Evolutionary conservation across 2,329 filamentous ascomycete species (phyloP).

Genomic region (Beauveria australis): DNA sequence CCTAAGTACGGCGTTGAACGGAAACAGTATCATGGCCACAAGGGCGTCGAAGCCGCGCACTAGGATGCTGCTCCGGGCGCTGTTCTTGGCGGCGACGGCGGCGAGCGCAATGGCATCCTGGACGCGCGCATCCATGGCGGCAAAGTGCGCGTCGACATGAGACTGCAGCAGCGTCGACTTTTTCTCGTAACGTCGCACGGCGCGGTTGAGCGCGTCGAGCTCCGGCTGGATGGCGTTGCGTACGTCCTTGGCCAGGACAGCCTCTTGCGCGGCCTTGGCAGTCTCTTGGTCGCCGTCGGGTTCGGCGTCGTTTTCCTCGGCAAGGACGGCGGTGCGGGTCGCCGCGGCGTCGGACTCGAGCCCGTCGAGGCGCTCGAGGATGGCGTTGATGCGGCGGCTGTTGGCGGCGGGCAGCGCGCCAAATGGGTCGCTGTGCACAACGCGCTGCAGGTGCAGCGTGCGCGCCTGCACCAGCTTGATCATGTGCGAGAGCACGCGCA

Average conservation of each 20-base stretch:
- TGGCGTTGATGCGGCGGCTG: slow-evolving; percentile 40
- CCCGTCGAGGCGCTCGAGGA: slow-evolving; percentile 59
- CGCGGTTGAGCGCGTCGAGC: slow-evolving; percentile 79
- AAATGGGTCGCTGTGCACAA: slow-evolving; percentile 51
- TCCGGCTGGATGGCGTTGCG: slow-evolving; percentile 66
- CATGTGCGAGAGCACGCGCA: slow-evolving; percentile 73
- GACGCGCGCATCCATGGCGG: slow-evolving; percentile 60
- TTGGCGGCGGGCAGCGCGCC: slow-evolving; percentile 20
- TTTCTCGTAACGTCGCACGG: slow-evolving; percentile 87
- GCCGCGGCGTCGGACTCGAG: slow-evolving; percentile 46
- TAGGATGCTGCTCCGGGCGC: slow-evolving; percentile 29
- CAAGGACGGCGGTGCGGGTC: slow-evolving; percentile 19
- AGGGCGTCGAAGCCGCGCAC: slow-evolving; percentile 30
- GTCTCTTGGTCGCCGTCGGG: slow-evolving; percentile 21
- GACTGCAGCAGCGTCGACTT: slow-evolving; percentile 66
- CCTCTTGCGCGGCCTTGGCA: slow-evolving; percentile 29
- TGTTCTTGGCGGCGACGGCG: slow-evolving; percentile 58
- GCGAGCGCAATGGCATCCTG: slow-evolving; percentile 76
- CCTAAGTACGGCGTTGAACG: slow-evolving; percentile 31
- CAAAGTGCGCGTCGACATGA: slow-evolving; percentile 68
- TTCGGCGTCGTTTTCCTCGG: slow-evolving; percentile 18
- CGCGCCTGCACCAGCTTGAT: slow-evolving; percentile 71
- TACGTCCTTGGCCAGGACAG: slow-evolving; percentile 46
- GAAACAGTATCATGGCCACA: slow-evolving; percentile 29
- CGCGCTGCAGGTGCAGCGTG: slow-evolving; percentile 72